Evolutionary conservation across 164 flowering plant genomes (phyloP).

Genomic region (Sedum album): DNA sequence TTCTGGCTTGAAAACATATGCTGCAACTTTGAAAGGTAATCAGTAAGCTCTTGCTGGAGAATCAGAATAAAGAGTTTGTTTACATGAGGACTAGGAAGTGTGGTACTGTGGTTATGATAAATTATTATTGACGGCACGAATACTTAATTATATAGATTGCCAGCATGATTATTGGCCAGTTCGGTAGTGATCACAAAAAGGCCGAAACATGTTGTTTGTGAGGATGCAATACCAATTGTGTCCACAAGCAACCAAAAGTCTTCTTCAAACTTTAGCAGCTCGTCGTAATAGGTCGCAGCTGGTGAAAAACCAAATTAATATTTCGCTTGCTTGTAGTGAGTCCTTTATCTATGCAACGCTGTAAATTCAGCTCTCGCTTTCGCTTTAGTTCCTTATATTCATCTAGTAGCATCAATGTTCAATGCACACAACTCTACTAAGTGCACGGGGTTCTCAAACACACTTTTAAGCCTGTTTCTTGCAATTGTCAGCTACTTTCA

Average conservation of each 20-base stretch:
- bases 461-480: background rate
- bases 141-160: background rate
- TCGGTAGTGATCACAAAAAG: background rate
- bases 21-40: conserved; percentile 76
- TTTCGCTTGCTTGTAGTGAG: background rate
- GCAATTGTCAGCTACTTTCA: background rate
- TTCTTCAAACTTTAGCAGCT: background rate
- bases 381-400: background rate
- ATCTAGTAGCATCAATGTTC: background rate
- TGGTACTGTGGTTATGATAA: too few relatives aligned
- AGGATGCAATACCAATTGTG: background rate
- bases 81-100: background rate
- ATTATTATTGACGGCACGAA: background rate
- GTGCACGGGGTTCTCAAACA: background rate
- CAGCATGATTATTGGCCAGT: background rate
- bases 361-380: background rate
- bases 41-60: background rate
- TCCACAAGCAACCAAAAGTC: background rate
- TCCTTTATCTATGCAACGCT: background rate
- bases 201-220: background rate
- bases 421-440: background rate
- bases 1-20: conserved; percentile 79
- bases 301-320: background rate
- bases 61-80: background rate
- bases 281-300: background rate